Evolutionary conservation across 345 rosid genomes (phyloP).

Genomic region (Lepidium didymum): DNA sequence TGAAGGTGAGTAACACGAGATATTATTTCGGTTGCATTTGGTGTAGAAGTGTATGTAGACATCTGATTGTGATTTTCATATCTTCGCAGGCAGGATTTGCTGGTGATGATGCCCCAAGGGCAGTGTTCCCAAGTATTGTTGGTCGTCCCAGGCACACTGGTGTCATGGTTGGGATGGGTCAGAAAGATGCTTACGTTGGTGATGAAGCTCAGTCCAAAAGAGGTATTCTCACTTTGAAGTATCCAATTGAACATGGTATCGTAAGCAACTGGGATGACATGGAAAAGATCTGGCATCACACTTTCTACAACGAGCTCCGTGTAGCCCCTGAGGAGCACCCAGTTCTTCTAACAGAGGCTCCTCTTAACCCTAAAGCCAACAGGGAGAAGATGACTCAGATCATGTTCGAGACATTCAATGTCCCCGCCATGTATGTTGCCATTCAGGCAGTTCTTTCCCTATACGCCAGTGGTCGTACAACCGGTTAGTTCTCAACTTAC

Average conservation of each 20-base stretch:
- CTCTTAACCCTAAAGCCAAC: constrained; percentile 56
- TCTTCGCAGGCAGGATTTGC: constrained; percentile 46
- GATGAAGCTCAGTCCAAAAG: constrained; percentile 66
- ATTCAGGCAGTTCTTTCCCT: constrained; percentile 58
- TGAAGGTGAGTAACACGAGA: constrained; percentile 36
- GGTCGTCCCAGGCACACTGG: constrained; percentile 65
- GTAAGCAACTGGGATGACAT: constrained; percentile 70
- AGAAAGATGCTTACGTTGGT: constrained; percentile 61
- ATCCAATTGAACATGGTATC: constrained; percentile 59
- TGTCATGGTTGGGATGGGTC: constrained; percentile 68
- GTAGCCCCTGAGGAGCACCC: constrained; percentile 59
- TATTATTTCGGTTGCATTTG: background rate
- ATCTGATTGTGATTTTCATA: background rate
- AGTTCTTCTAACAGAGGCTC: constrained; percentile 56
- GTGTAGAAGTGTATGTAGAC: background rate
- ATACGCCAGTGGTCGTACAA: constrained; percentile 61
- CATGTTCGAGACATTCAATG: constrained; percentile 54
- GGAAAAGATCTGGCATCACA: constrained; percentile 71
- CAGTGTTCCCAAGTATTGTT: constrained; percentile 61
- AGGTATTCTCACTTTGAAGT: constrained; percentile 58
- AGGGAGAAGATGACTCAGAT: constrained; percentile 62
- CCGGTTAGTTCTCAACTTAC: constrained; percentile 30
- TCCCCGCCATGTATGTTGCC: constrained; percentile 59
- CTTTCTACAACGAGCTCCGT: constrained; percentile 57
- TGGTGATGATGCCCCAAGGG: constrained; percentile 61